phyloP scores from a whole-genome alignment of 2,329 filamentous ascomycete species.

The Cladosporium sp. region DNA sequence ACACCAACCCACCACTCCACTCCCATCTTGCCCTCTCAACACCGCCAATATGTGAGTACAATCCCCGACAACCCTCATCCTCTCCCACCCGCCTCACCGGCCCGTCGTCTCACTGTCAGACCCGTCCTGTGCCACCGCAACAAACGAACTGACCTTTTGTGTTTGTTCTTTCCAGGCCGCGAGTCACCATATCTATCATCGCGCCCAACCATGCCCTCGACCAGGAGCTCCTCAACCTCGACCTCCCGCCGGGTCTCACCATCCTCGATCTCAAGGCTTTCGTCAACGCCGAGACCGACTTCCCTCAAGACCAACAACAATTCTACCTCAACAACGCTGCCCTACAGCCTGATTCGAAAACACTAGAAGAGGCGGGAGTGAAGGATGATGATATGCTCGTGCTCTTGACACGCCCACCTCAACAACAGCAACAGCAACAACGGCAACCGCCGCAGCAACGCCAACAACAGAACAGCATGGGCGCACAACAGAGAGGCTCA shows the following conservation, averaged over 20 bases:
- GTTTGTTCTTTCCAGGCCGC: constrained; percentile 57
- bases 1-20: background rate
- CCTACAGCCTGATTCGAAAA: constrained; percentile 74
- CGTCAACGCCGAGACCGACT: constrained; percentile 78
- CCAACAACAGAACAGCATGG: constrained; percentile 36
- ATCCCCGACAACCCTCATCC: background rate
- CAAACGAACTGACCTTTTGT: constrained; percentile 26
- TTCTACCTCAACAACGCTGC: constrained; percentile 88
- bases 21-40: background rate
- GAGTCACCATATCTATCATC: constrained; percentile 82
- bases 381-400: constrained; percentile 90
- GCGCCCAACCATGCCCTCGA: constrained; percentile 67
- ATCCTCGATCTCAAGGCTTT: constrained; percentile 83
- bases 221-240: constrained; percentile 75
- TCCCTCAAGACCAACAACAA: constrained; percentile 72
- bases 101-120: constrained; percentile 33
- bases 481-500: constrained; percentile 35
- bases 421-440: constrained; percentile 49
- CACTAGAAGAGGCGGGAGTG: constrained; percentile 77
- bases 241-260: constrained; percentile 79
- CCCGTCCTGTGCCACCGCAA: constrained; percentile 27
- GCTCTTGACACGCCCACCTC: constrained; percentile 64
- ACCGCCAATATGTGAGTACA: constrained; percentile 15
- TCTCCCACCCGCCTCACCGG: constrained; percentile 15
- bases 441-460: constrained; percentile 41